Evolutionary conservation across 805 yeast genomes (phyloP), one percentile per base, ranked within the genome.

Genomic region (Blastobotrys mokoenaii): DNA sequence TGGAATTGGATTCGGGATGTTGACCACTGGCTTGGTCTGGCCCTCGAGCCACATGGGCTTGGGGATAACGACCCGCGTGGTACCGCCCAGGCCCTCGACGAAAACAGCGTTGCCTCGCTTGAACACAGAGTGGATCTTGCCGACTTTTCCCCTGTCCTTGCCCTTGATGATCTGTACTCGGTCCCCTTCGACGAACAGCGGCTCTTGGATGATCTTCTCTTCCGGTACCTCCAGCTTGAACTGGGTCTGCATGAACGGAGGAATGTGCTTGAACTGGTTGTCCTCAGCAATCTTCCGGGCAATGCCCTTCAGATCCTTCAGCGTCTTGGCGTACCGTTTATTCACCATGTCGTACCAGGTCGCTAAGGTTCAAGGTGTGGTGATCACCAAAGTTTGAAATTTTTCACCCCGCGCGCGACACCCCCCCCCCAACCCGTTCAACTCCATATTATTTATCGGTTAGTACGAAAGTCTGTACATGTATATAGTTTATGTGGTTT

Each of bases 91-190:
- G 45, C 84, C 84, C 46, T 72, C 78, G 43, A 89, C 67, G 44
- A 75, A 69, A 38, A 77, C 74, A 3, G 82, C 74, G 60, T 87
- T 84, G 17, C 80, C 72, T 38, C 73, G 71, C n/a, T 68, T 65
- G 42, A 74, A 76, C 50, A 79, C 77, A 47, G 77, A 76, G 48
- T 74, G 71, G 9, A 90, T 75, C 45, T 76, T 76, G 7, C 90
- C 79, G 11, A 88, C 72, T 22, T 76, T 79, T n/a, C 96, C 95
- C 57, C 77, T 77, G 57, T 76, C 73, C 40, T 73, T 70, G 15
- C 97, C 97, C 43, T 72, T 73, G 22, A 77, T 69, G 20, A 87
- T 71, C 59, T 86, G 74, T 1, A 84, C 95, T 49, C 82, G 69
- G 64, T 86, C 96, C 16, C 95, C 95, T 17, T 77, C 78, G 39